phyloP scores from a whole-genome alignment of 1,284 basidiomycete species.

The Inonotus hispidus region DNA sequence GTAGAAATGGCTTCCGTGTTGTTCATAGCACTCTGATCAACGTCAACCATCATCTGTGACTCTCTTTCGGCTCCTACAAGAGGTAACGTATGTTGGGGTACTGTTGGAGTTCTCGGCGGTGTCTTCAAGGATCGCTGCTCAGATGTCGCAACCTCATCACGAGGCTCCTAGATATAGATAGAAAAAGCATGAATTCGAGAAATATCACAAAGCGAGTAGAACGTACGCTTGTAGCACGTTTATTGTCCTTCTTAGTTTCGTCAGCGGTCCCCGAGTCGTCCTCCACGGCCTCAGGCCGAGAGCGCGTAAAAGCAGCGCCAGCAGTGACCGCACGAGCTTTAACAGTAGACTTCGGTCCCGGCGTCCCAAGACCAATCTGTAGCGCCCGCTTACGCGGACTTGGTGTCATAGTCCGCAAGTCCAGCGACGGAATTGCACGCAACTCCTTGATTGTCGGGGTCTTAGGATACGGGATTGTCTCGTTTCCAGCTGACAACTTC shows the following conservation, averaged over 20 bases:
- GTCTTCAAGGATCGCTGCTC: neutral
- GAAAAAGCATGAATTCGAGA: neutral
- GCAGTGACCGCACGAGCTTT: neutral
- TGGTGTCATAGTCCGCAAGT: slow-evolving; percentile 17
- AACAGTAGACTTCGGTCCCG: neutral
- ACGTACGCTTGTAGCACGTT: neutral
- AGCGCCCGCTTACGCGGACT: slow-evolving; percentile 9
- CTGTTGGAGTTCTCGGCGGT: neutral
- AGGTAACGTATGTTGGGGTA: neutral
- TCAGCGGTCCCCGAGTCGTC: neutral
- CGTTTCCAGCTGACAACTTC: too few species aligned
- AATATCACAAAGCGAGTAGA: neutral
- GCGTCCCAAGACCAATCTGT: neutral
- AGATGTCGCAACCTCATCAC: neutral
- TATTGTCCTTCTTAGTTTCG: neutral
- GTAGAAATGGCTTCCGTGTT: neutral
- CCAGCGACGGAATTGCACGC: slow-evolving; percentile 9
- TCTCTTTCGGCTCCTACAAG: neutral
- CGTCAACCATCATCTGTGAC: neutral
- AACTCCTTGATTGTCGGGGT: slow-evolving; percentile 17
- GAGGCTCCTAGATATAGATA: neutral
- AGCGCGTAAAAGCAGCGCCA: neutral
- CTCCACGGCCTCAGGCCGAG: neutral
- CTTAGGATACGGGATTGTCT: neutral
- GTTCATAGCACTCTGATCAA: neutral